Conservation (phyloP, 306 rosid species). For the Dalbergia cochinchinensis region DNA sequence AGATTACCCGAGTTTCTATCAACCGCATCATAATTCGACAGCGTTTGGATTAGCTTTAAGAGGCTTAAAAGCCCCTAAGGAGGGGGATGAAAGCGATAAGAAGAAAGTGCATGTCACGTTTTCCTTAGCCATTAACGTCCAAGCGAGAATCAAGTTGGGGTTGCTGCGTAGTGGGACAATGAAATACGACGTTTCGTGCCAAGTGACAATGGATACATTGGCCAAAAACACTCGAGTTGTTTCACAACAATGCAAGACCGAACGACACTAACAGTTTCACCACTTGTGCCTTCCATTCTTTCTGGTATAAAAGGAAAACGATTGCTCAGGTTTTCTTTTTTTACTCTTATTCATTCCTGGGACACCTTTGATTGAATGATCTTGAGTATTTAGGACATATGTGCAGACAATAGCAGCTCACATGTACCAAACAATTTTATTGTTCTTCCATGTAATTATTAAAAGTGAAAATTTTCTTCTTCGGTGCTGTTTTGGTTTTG, state of each 20-base stretch:
- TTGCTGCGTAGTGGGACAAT: constrained; percentile 39
- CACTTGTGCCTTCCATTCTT: not conserved
- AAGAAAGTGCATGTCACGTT: constrained; percentile 32
- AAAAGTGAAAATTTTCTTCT: not conserved
- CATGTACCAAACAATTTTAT: too few relatives aligned
- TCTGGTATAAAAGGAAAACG: too few relatives aligned
- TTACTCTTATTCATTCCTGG: not conserved
- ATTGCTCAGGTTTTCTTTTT: not conserved
- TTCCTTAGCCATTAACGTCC: constrained; percentile 47
- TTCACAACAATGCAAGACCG: constrained; percentile 57
- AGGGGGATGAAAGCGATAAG: constrained; percentile 41
- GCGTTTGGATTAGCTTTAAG: constrained; percentile 29
- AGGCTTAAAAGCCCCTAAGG: constrained; percentile 42
- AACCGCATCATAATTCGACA: constrained; percentile 15
- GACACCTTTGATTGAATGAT: too few relatives aligned
- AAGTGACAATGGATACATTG: constrained; percentile 55
- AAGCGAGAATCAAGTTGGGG: constrained; percentile 40
- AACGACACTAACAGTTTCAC: constrained; percentile 23
- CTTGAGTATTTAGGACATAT: too few relatives aligned
- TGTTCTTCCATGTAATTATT: too few relatives aligned
- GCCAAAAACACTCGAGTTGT: constrained; percentile 47
- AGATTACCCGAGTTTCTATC: constrained; percentile 50
- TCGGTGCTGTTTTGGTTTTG: not conserved
- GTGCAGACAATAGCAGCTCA: too few relatives aligned
- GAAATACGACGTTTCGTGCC: constrained; percentile 49